phyloP scores from a whole-genome alignment of 2,329 filamentous ascomycete species.

The Mariannaea elegans region DNA sequence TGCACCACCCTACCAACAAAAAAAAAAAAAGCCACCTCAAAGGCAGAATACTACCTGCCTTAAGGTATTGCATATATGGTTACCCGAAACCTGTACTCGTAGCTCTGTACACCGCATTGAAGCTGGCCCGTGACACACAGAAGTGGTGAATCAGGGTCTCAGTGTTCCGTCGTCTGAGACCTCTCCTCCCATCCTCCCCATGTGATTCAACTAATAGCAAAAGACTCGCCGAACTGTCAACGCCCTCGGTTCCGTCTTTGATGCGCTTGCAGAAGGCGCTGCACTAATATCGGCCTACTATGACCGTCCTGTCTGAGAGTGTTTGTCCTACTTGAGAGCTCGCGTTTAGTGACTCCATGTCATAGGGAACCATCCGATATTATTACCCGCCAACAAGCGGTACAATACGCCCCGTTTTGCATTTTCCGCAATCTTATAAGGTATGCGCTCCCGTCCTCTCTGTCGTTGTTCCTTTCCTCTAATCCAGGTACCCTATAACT shows the following conservation, averaged over 20 bases:
- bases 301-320: no score
- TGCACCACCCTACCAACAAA: no score
- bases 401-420: slow-evolving; percentile 14
- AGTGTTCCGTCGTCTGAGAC: background rate
- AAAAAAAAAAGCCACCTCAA: no score
- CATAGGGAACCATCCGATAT: slow-evolving; percentile 2
- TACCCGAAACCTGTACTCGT: no score
- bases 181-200: background rate
- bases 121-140: background rate
- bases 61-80: no score
- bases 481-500: background rate
- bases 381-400: background rate
- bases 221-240: background rate
- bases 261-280: slow-evolving; percentile 1
- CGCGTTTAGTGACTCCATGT: slow-evolving; percentile 19
- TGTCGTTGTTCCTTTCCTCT: background rate
- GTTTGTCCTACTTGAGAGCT: no score
- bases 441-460: slow-evolving; percentile 3
- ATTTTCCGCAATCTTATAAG: slow-evolving; percentile 16
- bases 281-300: no score
- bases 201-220: background rate
- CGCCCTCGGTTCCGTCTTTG: background rate
- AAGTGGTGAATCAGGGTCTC: background rate
- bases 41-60: no score
- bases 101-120: background rate